Evolutionary conservation across 2,329 filamentous ascomycete species (phyloP), one percentile per base, ranked within the genome.

Genomic region (Claviceps pusilla): DNA sequence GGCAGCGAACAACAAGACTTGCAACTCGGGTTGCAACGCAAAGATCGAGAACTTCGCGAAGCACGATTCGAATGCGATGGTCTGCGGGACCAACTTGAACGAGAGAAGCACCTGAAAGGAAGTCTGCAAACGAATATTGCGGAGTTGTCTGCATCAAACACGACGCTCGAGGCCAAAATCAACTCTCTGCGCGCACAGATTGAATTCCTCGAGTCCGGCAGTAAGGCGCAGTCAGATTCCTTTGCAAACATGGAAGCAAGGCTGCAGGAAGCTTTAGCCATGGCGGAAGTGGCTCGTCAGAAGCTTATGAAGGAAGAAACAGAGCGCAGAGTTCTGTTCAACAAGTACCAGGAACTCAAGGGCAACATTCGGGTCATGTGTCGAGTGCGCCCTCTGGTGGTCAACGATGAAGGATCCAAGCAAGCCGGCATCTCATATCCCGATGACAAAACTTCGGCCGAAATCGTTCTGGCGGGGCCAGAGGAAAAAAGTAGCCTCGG

Each of bases 361-460:
- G 93, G 93, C 62, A 98, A 98, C 65, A 98, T 98, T 63, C 86
- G 93, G 24, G 93, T 98, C 60, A 98, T 98, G 81, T 97, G 91
- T 65, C 83, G 93, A 66, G 91, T 97, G 33, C 84, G 94, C 45
- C 93, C 93, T 1, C 74, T 19, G 19, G 19, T 84, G 0, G 73
- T 86, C 28, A 74, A 74, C 29, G 61, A 68, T 0, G 68, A 72
- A 0, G 83, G 86, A 55, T 82, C 83, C 7, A 76, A 82, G 29
- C 75, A 80, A 12, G 89, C 91, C 3, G 79, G 80, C 51, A 87
- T 97, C 59, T 76, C 79, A 2, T 95, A 88, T 60, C 89, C 91
- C 0, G 74, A 97, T 41, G 79, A 86, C 16, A 87, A 88, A 56
- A 93, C 95, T 31, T 87, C 86, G 47, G 87, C 90, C 54, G 89